phyloP scores from a whole-genome alignment of 2,329 filamentous ascomycete genomes.

The Gliomastix tumulicola region DNA sequence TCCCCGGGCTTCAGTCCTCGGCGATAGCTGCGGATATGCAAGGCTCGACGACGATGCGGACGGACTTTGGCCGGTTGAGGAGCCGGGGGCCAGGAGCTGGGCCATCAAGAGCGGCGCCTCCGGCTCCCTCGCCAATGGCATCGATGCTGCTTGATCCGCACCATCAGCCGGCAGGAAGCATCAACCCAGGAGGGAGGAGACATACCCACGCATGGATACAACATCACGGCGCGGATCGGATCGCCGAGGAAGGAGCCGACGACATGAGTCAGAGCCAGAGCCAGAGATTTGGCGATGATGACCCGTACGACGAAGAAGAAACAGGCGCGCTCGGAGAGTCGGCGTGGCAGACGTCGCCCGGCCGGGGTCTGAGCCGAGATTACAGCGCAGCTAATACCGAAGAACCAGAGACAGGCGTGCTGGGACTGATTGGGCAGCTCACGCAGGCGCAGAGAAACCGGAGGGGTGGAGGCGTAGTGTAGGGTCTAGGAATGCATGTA shows the following conservation, averaged over 20 bases:
- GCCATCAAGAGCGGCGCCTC: slow-evolving; percentile 3
- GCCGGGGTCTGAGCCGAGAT: slow-evolving; percentile 42
- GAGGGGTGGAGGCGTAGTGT: slow-evolving; percentile 28
- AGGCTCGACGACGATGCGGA: slow-evolving; percentile 34
- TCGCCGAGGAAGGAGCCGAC: slow-evolving; percentile 49
- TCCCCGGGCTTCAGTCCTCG: slow-evolving; percentile 64
- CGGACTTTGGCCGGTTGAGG: slow-evolving; percentile 34
- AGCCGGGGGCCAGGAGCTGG: slow-evolving; percentile 28
- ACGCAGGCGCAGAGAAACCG: slow-evolving; percentile 49
- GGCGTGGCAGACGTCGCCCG: slow-evolving; percentile 51
- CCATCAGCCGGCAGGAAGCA: slow-evolving; percentile 56
- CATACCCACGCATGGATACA: too few species aligned
- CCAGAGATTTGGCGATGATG: slow-evolving; percentile 37
- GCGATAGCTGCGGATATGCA: slow-evolving; percentile 50
- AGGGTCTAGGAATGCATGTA: not conserved
- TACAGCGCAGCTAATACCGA: slow-evolving; percentile 38
- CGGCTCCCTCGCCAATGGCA: slow-evolving; percentile 19
- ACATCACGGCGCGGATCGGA: slow-evolving; percentile 40
- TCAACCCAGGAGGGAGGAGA: too few species aligned
- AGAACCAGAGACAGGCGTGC: slow-evolving; percentile 45
- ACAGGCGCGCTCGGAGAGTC: slow-evolving; percentile 51
- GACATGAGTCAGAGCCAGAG: slow-evolving; percentile 26
- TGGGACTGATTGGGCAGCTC: slow-evolving; percentile 52
- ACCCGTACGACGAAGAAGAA: slow-evolving; percentile 44
- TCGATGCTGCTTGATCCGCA: slow-evolving; percentile 44